Evolutionary conservation across 2,329 filamentous ascomycete species (phyloP), one percentile per base, ranked within the genome.

Genomic region (Cytospora paraplurivora): DNA sequence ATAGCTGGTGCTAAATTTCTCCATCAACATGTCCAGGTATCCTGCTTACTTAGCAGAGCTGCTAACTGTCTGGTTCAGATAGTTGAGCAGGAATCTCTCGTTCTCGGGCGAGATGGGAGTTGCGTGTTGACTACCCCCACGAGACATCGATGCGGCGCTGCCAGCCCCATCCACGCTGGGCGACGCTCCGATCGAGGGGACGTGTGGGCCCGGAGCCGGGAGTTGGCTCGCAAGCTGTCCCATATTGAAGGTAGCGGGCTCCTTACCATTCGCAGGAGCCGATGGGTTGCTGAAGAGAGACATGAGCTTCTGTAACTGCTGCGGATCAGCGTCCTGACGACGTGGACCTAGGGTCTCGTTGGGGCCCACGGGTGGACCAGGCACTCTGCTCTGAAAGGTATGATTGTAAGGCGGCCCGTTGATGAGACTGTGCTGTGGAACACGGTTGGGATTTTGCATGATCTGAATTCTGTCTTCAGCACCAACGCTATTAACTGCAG

Each of bases 201-300:
- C 15, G 8, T 33, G 38, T 47, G 64, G 55, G 33, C 21, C 34
- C 17, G 62, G 19, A 41, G 55, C 38, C 11, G 64, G 49, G 34
- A 56, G 17, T 17, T 55, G 57, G 10, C 27, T 19, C 13, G 49
- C 53, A 49, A 59, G 17, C 19, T 37, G 51, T 51, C 41, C 49
- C 41, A 59, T 47, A 70, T 57, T 68, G 68, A 62, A 73, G 49
- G 67, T 66, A 69, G 52, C 66, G 67, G 54, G 71, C 62, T 74
- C 77, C 62, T 73, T 76, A 17, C 71, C 71, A 64, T 72, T 64
- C 13, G 69, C 61, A 19, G 70, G 71, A 6, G 70, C 54, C 51
- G 74, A 71, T 5, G 77, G 70, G 69, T 84, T 85, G 33, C 84
- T 82, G 70, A 91, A 90, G 1, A 91, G 80, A 6, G 87, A 89